phyloP scores from a whole-genome alignment of 208 protist genomes.

The Lotmaria passim region DNA sequence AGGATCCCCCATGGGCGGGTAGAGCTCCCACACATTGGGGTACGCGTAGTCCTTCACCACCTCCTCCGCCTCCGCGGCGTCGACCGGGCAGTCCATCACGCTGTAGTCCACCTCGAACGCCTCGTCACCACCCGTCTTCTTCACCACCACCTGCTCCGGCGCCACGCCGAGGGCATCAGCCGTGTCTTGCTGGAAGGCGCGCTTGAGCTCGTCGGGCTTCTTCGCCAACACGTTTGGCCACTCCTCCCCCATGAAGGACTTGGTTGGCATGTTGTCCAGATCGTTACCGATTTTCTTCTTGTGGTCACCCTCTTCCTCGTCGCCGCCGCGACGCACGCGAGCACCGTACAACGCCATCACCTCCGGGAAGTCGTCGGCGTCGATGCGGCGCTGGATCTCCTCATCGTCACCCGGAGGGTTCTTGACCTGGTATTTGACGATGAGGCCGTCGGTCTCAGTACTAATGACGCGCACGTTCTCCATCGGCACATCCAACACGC shows the following conservation, averaged over 20 bases:
- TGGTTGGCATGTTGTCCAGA: slow-evolving; percentile 32
- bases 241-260: slow-evolving; percentile 51
- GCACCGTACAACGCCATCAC: slow-evolving; percentile 61
- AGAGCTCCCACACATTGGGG: slow-evolving; percentile 47
- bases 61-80: slow-evolving; percentile 36
- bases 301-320: slow-evolving; percentile 11
- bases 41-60: slow-evolving; percentile 50
- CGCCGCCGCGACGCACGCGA: slow-evolving; percentile 31
- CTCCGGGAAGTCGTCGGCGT: slow-evolving; percentile 38
- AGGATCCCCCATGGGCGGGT: slow-evolving; percentile 35
- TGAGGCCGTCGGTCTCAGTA: slow-evolving; percentile 37
- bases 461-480: slow-evolving; percentile 38
- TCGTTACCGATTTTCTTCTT: slow-evolving; percentile 7
- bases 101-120: slow-evolving; percentile 41
- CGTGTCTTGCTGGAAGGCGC: slow-evolving; percentile 49
- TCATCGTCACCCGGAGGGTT: slow-evolving; percentile 29
- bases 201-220: slow-evolving; percentile 23
- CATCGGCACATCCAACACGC: slow-evolving; percentile 19
- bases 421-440: slow-evolving; percentile 50
- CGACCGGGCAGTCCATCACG: slow-evolving; percentile 32
- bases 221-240: slow-evolving; percentile 48
- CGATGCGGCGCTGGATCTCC: slow-evolving; percentile 33
- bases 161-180: slow-evolving; percentile 43
- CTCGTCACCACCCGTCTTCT: slow-evolving; percentile 17
- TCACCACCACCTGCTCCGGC: slow-evolving; percentile 34